Percentiles rank a stretch among this genome's conserved stretches.
phyloP scores from a whole-genome alignment of 495 filamentous ascomycete genomes.

The Oleoguttula mirabilis region DNA sequence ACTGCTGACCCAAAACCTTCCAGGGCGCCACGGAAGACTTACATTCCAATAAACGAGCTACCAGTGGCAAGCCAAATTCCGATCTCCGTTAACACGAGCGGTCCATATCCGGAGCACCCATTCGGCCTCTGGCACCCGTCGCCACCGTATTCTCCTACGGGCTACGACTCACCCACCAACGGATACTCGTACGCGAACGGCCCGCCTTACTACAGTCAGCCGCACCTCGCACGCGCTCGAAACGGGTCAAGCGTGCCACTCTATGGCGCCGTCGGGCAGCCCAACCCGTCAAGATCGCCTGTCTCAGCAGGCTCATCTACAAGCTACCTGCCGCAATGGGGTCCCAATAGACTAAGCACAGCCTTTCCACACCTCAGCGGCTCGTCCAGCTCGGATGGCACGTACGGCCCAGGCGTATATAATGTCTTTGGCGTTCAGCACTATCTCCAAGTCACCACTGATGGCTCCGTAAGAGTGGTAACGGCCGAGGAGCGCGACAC shows the following conservation, averaged over 20 bases:
- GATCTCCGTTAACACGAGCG: background rate
- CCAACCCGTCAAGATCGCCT: slow-evolving; percentile 9
- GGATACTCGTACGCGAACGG: slow-evolving; percentile 1
- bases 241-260: background rate
- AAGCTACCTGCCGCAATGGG: slow-evolving; percentile 5
- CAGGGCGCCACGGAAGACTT: slow-evolving; percentile 1
- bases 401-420: background rate
- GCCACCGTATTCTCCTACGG: slow-evolving; percentile 9
- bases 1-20: background rate
- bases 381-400: background rate
- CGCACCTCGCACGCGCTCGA: background rate
- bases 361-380: background rate
- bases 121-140: slow-evolving; percentile 7
- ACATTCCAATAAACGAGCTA: slow-evolving; percentile 5
- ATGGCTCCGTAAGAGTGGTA: slow-evolving; percentile 1
- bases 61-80: background rate
- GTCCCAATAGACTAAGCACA: background rate
- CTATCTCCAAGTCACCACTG: background rate
- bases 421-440: slow-evolving; percentile 1
- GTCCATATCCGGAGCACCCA: background rate
- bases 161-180: slow-evolving; percentile 12
- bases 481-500: slow-evolving; percentile 11
- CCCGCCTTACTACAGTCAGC: slow-evolving; percentile 13
- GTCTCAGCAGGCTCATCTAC: slow-evolving; percentile 14
- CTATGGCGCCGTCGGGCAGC: background rate